Base-by-base conservation (phyloP, 1,284 basidiomycete species). In the Rugiboletus extremiorientalis region DNA sequence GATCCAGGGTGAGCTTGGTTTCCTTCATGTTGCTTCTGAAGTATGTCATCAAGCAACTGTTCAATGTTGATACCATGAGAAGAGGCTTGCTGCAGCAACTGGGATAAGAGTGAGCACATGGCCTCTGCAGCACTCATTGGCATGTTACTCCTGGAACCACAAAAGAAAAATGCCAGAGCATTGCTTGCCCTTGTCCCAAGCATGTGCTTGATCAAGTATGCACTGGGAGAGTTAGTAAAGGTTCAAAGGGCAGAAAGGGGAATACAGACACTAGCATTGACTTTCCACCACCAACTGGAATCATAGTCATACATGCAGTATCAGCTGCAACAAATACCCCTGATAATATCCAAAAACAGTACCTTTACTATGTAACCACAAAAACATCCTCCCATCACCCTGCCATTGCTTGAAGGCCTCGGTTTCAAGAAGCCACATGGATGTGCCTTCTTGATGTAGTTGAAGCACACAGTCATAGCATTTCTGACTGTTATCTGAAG, bases 311-410 rank as follows among this genome's bases (percentile, higher is more conserved):
- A 31, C 14, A 31, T 7, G 31, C 31, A 31, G 31, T 31, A 7
- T 31, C 31, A 2, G 20, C 2, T 7, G 41, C n/a, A 5, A 33
- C 10, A n/a, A 25, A 12, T 5, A 15, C 10, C 6, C 8, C 5
- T 23, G 5, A 27, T 22, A 30, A 18, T 4, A 3, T 2, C 20
- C 9, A 4, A 27, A 50, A 27, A 1, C 6, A 18, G 5, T 22
- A 54, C 53, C 18, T 61, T 60, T 60, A 6, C 58, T 59, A 7
- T 48, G 30, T 22, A 60, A 22, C 58, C 59, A 60, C 14, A 60
- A 18, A 31, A 57, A 56, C 3, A 59, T 46, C 16, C 16, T 34
- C 3, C 41, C n/a, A 2, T 4, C 15, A 10, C 23, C n/a, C 28
- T 34, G 47, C 56, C 57, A 58, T 1, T 28, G 18, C 22, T 22